Conservation (phyloP, 202 grass and related monocot genomes). For the Setaria italica region DNA sequence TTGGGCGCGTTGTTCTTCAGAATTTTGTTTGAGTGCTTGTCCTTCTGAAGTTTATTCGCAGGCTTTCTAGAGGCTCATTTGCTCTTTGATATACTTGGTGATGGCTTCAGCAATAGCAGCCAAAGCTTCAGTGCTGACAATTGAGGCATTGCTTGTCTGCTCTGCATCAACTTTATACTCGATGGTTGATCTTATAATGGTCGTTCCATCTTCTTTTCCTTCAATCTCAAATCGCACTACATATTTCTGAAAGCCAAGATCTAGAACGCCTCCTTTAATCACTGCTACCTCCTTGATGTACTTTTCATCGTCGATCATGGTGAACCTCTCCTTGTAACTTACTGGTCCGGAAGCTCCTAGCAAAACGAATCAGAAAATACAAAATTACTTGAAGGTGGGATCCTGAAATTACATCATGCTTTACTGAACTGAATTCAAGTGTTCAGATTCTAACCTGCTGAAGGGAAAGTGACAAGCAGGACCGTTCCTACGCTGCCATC, state of each 20-base stretch:
- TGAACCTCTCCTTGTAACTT: constrained; percentile 56
- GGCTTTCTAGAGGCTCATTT: not conserved
- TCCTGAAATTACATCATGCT: not conserved
- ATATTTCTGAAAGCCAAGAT: constrained; percentile 39
- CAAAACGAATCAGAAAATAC: not conserved
- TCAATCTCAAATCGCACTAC: constrained; percentile 36
- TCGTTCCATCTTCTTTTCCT: not conserved
- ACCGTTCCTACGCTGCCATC: constrained; percentile 57
- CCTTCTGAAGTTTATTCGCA: not conserved
- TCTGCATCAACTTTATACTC: constrained; percentile 43
- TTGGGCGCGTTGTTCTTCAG: not conserved
- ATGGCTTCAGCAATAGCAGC: not conserved
- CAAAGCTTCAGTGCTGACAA: not conserved
- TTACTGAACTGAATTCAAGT: not conserved
- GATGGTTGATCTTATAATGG: constrained; percentile 34
- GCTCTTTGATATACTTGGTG: not conserved
- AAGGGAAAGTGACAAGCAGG: constrained; percentile 45
- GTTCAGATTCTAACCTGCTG: constrained; percentile 43
- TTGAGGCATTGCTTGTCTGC: not conserved
- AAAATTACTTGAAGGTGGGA: not conserved
- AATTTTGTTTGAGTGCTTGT: not conserved
- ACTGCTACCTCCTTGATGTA: constrained; percentile 32
- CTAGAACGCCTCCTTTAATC: constrained; percentile 37
- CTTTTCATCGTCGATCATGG: constrained; percentile 46
- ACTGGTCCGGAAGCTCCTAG: constrained; percentile 5